Evolutionary conservation across 805 yeast species (phyloP).

Genomic region (Grigorovia jiainica): DNA sequence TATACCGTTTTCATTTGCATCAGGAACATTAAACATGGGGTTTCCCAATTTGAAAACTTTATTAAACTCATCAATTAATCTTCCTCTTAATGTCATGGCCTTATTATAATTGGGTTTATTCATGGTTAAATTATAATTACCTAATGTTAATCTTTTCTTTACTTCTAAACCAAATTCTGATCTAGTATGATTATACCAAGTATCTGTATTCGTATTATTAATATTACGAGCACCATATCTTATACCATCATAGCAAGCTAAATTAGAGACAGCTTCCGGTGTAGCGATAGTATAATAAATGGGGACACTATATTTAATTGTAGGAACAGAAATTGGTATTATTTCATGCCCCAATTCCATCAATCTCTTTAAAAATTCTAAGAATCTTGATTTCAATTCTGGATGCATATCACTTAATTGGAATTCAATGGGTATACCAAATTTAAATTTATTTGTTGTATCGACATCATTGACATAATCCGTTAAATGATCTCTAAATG

Average conservation of each 20-base stretch:
- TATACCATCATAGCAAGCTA: slow-evolving; percentile 84
- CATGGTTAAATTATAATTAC: slow-evolving; percentile 78
- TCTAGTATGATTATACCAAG: slow-evolving; percentile 43
- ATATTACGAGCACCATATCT: slow-evolving; percentile 52
- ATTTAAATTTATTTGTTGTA: slow-evolving; percentile 24
- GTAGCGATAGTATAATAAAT: slow-evolving; percentile 83
- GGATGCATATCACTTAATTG: slow-evolving; percentile 44
- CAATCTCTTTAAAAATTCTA: slow-evolving; percentile 35
- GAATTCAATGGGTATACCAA: slow-evolving; percentile 73
- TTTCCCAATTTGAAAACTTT: slow-evolving; percentile 38
- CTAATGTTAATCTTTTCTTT: slow-evolving; percentile 70
- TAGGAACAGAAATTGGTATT: slow-evolving; percentile 59
- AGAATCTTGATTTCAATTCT: slow-evolving; percentile 40
- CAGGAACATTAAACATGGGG: slow-evolving; percentile 35
- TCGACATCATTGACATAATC: slow-evolving; percentile 3
- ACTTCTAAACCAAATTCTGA: slow-evolving; percentile 78
- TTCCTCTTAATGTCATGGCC: slow-evolving; percentile 60
- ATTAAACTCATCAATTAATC: slow-evolving; percentile 58
- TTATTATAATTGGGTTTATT: slow-evolving; percentile 66
- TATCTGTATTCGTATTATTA: slow-evolving; percentile 19
- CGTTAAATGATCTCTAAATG: slow-evolving; percentile 32
- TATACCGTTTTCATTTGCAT: slow-evolving; percentile 31
- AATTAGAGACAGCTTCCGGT: slow-evolving; percentile 89
- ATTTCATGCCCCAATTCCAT: slow-evolving; percentile 41
- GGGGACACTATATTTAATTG: slow-evolving; percentile 56